Conservation (phyloP, 2,329 filamentous ascomycete genomes). For the Alternaria dauci region DNA sequence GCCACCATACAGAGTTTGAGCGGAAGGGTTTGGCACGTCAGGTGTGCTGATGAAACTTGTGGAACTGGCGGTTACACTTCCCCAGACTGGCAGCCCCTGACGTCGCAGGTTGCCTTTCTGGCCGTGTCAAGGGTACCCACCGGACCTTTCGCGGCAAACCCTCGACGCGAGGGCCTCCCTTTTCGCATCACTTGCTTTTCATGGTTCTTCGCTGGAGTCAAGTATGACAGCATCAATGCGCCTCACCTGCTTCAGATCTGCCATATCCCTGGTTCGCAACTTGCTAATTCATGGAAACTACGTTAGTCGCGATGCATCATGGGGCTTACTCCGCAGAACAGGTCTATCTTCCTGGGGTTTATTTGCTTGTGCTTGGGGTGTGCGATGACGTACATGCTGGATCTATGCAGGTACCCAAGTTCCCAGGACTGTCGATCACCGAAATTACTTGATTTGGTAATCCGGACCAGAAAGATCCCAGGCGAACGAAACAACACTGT, state of each 20-base stretch:
- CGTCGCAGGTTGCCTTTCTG: conserved; percentile 1
- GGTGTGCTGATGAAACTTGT: conserved; percentile 8
- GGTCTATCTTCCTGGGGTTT: conserved; percentile 9
- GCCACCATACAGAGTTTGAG: conserved; percentile 12
- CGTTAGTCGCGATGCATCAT: conserved; percentile 1
- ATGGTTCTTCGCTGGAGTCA: conserved; percentile 11
- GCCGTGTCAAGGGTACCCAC: conserved; percentile 1
- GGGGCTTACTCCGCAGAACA: conserved; percentile 8
- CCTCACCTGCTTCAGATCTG: neutral
- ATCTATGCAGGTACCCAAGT: conserved; percentile 20
- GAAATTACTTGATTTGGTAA: conserved; percentile 11
- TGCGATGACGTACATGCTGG: conserved; percentile 16
- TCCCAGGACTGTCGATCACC: conserved; percentile 15
- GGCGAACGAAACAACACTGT: conserved; percentile 2
- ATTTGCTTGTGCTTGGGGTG: conserved; percentile 3
- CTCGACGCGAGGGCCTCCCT: conserved; percentile 1
- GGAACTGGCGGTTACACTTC: conserved; percentile 14
- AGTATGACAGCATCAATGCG: conserved; percentile 3
- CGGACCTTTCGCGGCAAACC: neutral
- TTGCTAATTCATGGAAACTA: conserved; percentile 2
- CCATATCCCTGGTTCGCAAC: neutral
- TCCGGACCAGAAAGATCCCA: conserved; percentile 4
- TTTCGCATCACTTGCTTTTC: conserved; percentile 4
- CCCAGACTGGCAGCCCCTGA: conserved; percentile 16
- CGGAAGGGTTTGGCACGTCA: conserved; percentile 11